A percentile compares a stretch with the other conserved stretches of the same genome.
phyloP scores from a whole-genome alignment of 768 basidiomycete genomes.

The Ramaria rubella region DNA sequence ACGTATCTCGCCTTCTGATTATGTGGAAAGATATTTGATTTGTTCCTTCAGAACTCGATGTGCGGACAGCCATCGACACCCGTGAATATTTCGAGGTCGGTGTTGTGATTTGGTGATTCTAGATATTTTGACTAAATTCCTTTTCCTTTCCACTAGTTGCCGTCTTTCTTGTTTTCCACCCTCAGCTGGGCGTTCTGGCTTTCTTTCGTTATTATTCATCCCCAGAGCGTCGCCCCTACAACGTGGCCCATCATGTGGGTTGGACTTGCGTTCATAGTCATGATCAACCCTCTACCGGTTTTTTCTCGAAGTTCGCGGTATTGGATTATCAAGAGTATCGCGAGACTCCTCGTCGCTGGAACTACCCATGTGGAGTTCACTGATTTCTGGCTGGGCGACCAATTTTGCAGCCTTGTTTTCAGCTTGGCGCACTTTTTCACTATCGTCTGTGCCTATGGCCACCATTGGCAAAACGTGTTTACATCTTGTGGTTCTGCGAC shows the following conservation, averaged over 20 bases:
- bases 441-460: slow-evolving; percentile 65
- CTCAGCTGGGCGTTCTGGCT: slow-evolving; percentile 82
- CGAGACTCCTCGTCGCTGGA: slow-evolving; percentile 63
- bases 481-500: slow-evolving; percentile 37
- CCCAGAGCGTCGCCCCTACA: slow-evolving; percentile 49
- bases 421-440: slow-evolving; percentile 67
- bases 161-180: slow-evolving; percentile 67
- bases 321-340: slow-evolving; percentile 70
- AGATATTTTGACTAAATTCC: background rate
- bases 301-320: slow-evolving; percentile 58
- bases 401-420: slow-evolving; percentile 75
- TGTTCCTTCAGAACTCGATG: slow-evolving; percentile 51
- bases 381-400: slow-evolving; percentile 90
- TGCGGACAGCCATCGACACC: slow-evolving; percentile 65
- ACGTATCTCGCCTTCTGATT: too few relatives aligned
- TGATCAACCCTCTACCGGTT: slow-evolving; percentile 74
- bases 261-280: slow-evolving; percentile 44
- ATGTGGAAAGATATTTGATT: too few relatives aligned
- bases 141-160: slow-evolving; percentile 43
- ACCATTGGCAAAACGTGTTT: slow-evolving; percentile 46
- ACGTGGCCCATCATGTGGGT: slow-evolving; percentile 84
- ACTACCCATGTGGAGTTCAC: slow-evolving; percentile 72
- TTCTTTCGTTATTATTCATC: slow-evolving; percentile 62
- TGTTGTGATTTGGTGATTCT: background rate
- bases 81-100: slow-evolving; percentile 67